Conservation (phyloP, 169 alveolate genomes). For the Plasmodium gonderi region DNA sequence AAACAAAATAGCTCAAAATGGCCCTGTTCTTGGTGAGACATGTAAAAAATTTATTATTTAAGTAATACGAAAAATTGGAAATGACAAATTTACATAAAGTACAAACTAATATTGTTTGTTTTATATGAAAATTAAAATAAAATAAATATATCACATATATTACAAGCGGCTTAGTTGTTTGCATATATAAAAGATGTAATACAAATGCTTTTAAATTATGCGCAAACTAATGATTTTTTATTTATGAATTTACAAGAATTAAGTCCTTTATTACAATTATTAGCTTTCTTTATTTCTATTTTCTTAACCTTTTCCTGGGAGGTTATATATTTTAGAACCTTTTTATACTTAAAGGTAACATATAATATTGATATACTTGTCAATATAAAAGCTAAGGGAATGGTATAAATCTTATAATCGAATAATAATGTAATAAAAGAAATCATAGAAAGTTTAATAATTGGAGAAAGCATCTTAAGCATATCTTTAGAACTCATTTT, state of each 20-base stretch:
- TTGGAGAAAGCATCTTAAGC: neutral
- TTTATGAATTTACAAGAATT: neutral
- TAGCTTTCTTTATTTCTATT: neutral
- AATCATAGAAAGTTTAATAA: neutral
- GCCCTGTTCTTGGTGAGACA: neutral
- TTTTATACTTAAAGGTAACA: too few relatives aligned
- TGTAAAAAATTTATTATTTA: neutral
- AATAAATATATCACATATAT: neutral
- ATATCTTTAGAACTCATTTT: neutral
- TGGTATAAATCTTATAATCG: neutral
- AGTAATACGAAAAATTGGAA: neutral
- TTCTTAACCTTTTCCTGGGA: neutral
- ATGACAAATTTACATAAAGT: neutral
- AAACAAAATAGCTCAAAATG: neutral
- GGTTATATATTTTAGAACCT: too few relatives aligned
- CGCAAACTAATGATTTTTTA: neutral
- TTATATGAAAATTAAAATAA: neutral
- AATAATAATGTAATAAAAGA: neutral
- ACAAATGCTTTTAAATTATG: neutral
- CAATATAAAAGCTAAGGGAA: neutral
- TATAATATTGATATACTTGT: neutral
- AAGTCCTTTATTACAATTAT: neutral
- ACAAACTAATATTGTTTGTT: neutral
- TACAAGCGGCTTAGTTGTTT: neutral
- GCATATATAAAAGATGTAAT: neutral